Base-by-base conservation (phyloP, 2,329 filamentous ascomycete genomes). In the Nemania bipapillata region DNA sequence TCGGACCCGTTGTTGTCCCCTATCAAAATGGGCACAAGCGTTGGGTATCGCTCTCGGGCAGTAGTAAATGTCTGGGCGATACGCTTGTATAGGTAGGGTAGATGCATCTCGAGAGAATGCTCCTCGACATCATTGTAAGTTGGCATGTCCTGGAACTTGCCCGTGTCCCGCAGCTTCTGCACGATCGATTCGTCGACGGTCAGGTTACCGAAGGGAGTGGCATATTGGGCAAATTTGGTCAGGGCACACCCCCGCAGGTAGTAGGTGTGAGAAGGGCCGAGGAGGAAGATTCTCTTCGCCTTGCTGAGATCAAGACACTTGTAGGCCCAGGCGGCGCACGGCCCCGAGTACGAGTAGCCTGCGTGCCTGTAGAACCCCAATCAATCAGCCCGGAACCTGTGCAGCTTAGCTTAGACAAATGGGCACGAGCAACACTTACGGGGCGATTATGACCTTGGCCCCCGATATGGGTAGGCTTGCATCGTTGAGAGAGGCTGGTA, bases 101-200 rank as follows among this genome's bases (percentile, higher is more conserved):
- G 85, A 74, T 99, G 96, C 91, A 99, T 97, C 83, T 99, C 96
- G 1, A 98, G 86, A 59, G 93, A 97, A 81, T 99, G 96, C 80
- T 99, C 96, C 4, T 87, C 86, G 70, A 93, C 87, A 76, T 99
- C 96, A 5, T 89, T 84, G 3, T 83, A 76, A 20, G 80, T 81
- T 1, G 86, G 88, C 84, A 97, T 96, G 60, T 85, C 83, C 20
- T 86, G 81, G 77, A 92, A 91, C 63, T 84, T 82, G n/a, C 82
- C 83, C 3, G 85, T 87, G 50, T 73, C 72, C 9, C 79, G 79
- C 20, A 93, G 80, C 69, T 84, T 78, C 42, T 83, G 74, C 0
- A 88, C 84, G 0, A 86, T 85, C 4, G 82, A 81, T 7, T 78
- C 81, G 77, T 96, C 93, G 35, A 96, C 84, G 0, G 77, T 77